Evolutionary conservation across 495 filamentous ascomycete genomes (phyloP), one percentile per base, ranked within the genome.

Genomic region (Ascodesmis nigricans): DNA sequence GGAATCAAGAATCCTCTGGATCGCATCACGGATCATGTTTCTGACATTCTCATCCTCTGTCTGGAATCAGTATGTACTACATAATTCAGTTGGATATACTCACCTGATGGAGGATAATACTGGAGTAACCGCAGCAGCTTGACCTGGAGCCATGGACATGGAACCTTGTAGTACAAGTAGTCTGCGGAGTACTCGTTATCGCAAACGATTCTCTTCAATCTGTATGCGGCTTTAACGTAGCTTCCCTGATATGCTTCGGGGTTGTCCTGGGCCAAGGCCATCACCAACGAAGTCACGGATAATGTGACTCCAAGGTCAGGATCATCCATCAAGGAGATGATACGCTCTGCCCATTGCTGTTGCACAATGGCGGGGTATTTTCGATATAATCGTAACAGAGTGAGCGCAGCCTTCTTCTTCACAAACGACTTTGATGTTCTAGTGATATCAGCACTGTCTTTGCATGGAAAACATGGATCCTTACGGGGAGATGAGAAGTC

Each of bases 271-370:
- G 78, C 87, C 40, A 95, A 53, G 7, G 90, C 75, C 83, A 93
- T 95, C 37, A 99, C 74, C 10, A 99, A 62, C 18, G 90, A 99
- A 0, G 90, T 95, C 19, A 95, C 81, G 0, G 90, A 99, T 5
- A 95, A 60, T 1, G 82, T 78, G 15, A 99, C 90, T 37, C 90
- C 90, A 58, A 93, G 71, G 44, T 99, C 84, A 4, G 69, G 65
- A 43, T 99, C 90, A 50, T 99, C 90, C 90, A 99, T 95, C 10
- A 99, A 61, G 1, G 84, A 83, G 52, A 99, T 91, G 46, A 99
- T 93, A 28, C 90, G 64, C 54, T 95, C 90, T 0, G 82, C 76
- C 87, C 90, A 99, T 61, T 93, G 80, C 29, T 75, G 78, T 52
- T 91, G 79, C 7, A 99, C 78, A 45, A 95, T 93, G 35, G 65